These are phyloP conservation scores for Eustoma russellianum DNA, from an alignment of 257 asterid species.

Conservation along the genomic window DNA sequence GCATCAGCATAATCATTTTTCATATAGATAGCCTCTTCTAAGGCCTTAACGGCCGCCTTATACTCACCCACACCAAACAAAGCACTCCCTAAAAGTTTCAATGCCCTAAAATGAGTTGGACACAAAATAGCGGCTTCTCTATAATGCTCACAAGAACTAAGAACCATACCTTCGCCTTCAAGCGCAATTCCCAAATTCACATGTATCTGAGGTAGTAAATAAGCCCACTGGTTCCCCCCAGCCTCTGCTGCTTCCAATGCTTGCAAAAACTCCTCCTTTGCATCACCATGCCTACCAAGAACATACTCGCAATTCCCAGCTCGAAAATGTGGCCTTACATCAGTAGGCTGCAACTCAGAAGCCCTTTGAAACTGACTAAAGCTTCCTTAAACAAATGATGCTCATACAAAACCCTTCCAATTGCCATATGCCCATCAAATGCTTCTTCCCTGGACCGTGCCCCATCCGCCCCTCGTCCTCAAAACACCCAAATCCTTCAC, in stretches of 20 bases:
- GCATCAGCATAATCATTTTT: slow-evolving; percentile 96
- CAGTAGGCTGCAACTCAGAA: slow-evolving; percentile 81
- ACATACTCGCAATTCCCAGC: slow-evolving; percentile 87
- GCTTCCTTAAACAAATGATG: slow-evolving; percentile 79
- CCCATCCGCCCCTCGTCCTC: slow-evolving; percentile 88
- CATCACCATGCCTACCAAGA: slow-evolving; percentile 60
- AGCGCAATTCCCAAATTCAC: slow-evolving; percentile 91
- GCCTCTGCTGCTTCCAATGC: slow-evolving; percentile 95
- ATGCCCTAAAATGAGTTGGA: slow-evolving; percentile 93
- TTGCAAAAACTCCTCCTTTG: slow-evolving; percentile 73
- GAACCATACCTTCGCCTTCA: slow-evolving; percentile 97
- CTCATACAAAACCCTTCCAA: slow-evolving; percentile 76
- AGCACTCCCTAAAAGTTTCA: slow-evolving; percentile 98
- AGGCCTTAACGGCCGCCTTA: slow-evolving; percentile 98
- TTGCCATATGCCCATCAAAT: slow-evolving; percentile 96
- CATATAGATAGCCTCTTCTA: slow-evolving; percentile 94
- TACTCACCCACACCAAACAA: slow-evolving; percentile 95
- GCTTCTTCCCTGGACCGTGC: slow-evolving; percentile 90
- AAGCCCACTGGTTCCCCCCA: slow-evolving; percentile 97
- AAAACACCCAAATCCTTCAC: slow-evolving; percentile 80
- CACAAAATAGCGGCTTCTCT: slow-evolving; percentile 97
- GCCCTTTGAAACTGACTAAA: slow-evolving; percentile 90
- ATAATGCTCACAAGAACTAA: slow-evolving; percentile 97
- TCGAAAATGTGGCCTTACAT: slow-evolving; percentile 91
- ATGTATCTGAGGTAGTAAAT: slow-evolving; percentile 95